phyloP scores from a whole-genome alignment of 495 filamentous ascomycete genomes.

The Hyphodiscus hymeniophilus region DNA sequence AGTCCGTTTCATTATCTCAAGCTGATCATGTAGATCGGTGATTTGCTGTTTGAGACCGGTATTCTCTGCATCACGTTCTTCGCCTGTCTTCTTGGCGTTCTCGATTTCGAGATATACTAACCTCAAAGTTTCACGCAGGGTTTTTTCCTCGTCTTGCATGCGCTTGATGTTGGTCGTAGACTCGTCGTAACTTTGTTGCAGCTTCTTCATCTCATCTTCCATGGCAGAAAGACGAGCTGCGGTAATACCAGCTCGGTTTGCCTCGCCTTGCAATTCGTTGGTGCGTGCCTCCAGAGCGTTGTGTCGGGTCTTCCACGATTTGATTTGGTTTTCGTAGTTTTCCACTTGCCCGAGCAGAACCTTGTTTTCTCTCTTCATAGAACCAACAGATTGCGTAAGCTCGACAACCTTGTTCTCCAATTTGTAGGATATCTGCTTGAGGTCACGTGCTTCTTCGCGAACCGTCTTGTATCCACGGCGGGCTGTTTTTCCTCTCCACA shows the following conservation, averaged over 20 bases:
- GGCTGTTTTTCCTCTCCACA: conserved; percentile 84
- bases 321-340: conserved; percentile 92
- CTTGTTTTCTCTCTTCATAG: conserved; percentile 90
- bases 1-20: conserved; percentile 74
- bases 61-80: conserved; percentile 74
- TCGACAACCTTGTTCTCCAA: conserved; percentile 99
- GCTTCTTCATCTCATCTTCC: conserved; percentile 87
- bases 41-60: conserved; percentile 76
- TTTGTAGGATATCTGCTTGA: conserved; percentile 98
- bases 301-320: conserved; percentile 86
- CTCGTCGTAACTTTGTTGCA: conserved; percentile 83
- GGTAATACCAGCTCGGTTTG: conserved; percentile 94
- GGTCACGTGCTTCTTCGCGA: conserved; percentile 91
- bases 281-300: conserved; percentile 83
- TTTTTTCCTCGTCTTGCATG: conserved; percentile 85
- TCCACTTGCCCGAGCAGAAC: conserved; percentile 79
- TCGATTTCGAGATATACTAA: conserved; percentile 71
- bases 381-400: conserved; percentile 86
- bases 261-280: conserved; percentile 91
- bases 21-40: conserved; percentile 80
- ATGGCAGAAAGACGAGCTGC: conserved; percentile 79
- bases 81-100: conserved; percentile 57
- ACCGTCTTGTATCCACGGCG: conserved; percentile 77
- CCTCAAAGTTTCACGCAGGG: conserved; percentile 69
- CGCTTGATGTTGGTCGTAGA: conserved; percentile 80